Conservation (phyloP, 805 yeast species). For the Cyberlindnera americana region DNA sequence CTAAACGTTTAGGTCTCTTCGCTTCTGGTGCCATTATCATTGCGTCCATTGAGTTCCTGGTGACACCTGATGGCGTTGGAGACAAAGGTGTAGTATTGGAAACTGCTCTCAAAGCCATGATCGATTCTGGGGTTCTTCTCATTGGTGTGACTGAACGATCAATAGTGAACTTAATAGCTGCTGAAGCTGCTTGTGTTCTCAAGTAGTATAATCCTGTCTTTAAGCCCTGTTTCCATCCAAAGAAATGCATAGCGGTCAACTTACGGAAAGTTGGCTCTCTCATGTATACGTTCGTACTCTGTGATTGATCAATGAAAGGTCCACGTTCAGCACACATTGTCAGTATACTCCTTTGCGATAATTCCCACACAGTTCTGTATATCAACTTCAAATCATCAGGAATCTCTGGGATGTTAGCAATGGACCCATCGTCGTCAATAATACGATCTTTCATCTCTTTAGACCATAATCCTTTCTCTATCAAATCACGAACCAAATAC, state of each 20-base stretch:
- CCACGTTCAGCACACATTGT: constrained; percentile 84
- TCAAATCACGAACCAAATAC: constrained; percentile 76
- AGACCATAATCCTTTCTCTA: constrained; percentile 80
- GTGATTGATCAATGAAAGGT: constrained; percentile 88
- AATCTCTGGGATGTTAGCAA: constrained; percentile 66
- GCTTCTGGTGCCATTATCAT: neutral
- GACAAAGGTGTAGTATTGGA: neutral
- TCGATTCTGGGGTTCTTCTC: neutral
- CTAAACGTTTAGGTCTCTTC: neutral
- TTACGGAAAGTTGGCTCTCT: constrained; percentile 93
- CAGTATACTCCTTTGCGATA: constrained; percentile 73
- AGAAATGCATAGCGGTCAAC: constrained; percentile 96
- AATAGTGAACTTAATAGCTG: constrained; percentile 89
- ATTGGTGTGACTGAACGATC: constrained; percentile 30
- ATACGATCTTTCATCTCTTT: constrained; percentile 74
- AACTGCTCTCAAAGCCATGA: neutral
- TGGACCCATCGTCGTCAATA: constrained; percentile 77
- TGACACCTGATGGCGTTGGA: neutral
- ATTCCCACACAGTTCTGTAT: constrained; percentile 87
- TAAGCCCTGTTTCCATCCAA: constrained; percentile 97
- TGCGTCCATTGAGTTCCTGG: neutral
- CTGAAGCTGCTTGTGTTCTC: constrained; percentile 95
- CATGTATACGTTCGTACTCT: constrained; percentile 85
- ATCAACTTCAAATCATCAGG: constrained; percentile 71
- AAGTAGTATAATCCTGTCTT: constrained; percentile 98